Evolutionary conservation across 164 flowering plant genomes (phyloP), one percentile per base, ranked within the genome.

Genomic region (Macadamia integrifolia): DNA sequence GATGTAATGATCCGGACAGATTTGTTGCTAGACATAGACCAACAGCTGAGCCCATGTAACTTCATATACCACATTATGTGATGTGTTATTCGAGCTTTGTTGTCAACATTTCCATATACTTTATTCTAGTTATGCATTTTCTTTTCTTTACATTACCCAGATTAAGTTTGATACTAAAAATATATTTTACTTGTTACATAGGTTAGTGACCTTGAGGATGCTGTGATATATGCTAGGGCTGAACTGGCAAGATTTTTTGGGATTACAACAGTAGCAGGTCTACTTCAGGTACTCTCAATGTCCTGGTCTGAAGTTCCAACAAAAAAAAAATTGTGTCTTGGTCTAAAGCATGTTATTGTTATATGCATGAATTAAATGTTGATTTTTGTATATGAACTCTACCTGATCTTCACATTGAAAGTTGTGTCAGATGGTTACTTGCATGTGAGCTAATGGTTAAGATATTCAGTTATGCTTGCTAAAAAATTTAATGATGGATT

Each of bases 131-230:
- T 11, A n/a, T 53, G 57, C 18, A 53, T 53, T 53, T 53, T 53
- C 3, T 50, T 14, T 1, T 14, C 1, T 53, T 13, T 4, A 2
- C 18, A 14, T 13, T 53, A 11, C 30, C 9, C 6, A 23, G 1
- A 35, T 57, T 31, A 30, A 13, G 8, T 13, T 31, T 46, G 50
- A 9, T 30, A 3, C 11, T 58, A 35, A 60, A 8, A 18, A 60
- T 60, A 7, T 30, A 29, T 30, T 44, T 44, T 14, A 23, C 31
- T 49, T 2, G n/a, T 42, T 8, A 18, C 69, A 64, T 68, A 95
- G 99, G 83, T 65, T 69, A 87, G 88, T 40, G 70, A 81, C 46
- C 83, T 95, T 31, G 96, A 88, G 75, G 92, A 84, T 64, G 97
- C 96, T 72, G 87, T 95, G 17, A 66, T 60, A 49, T 88, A 88